phyloP scores from a whole-genome alignment of 306 rosid species.

The Gastrolobium bilobum region DNA sequence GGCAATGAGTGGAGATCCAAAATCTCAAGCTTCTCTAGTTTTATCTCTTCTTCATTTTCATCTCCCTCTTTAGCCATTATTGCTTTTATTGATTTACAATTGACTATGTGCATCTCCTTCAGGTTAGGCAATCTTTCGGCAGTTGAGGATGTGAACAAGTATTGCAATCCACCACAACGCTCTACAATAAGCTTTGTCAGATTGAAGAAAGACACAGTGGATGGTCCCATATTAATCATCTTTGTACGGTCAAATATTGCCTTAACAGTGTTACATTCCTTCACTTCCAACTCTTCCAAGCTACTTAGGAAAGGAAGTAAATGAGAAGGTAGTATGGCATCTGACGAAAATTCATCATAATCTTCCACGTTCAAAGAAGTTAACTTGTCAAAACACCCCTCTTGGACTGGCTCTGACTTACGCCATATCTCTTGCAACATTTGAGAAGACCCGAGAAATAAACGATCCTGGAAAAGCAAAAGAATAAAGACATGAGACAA shows the following conservation, averaged over 20 bases:
- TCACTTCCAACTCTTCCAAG: too few relatives aligned
- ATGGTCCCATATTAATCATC: too few relatives aligned
- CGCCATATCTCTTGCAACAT: background rate
- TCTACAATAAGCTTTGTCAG: too few relatives aligned
- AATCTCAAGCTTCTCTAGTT: background rate
- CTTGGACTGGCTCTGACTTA: background rate
- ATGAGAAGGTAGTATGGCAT: background rate
- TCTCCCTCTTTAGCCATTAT: background rate
- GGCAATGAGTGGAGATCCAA: background rate
- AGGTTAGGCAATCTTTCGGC: too few relatives aligned
- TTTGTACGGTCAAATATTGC: slow-evolving; percentile 7
- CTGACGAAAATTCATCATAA: background rate
- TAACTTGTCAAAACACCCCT: background rate
- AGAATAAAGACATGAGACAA: background rate
- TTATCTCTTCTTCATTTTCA: background rate
- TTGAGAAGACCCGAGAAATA: too few relatives aligned
- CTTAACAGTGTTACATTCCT: background rate
- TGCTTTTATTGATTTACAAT: too few relatives aligned
- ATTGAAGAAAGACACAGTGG: slow-evolving; percentile 22
- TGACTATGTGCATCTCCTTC: too few relatives aligned
- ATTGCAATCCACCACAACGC: background rate
- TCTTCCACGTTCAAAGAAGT: too few relatives aligned
- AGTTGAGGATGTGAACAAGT: slow-evolving; percentile 35
- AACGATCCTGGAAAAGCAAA: background rate
- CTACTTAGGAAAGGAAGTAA: background rate